Conservation (phyloP, 2,329 filamentous ascomycete species). For the Coniochaeta prunicola region DNA sequence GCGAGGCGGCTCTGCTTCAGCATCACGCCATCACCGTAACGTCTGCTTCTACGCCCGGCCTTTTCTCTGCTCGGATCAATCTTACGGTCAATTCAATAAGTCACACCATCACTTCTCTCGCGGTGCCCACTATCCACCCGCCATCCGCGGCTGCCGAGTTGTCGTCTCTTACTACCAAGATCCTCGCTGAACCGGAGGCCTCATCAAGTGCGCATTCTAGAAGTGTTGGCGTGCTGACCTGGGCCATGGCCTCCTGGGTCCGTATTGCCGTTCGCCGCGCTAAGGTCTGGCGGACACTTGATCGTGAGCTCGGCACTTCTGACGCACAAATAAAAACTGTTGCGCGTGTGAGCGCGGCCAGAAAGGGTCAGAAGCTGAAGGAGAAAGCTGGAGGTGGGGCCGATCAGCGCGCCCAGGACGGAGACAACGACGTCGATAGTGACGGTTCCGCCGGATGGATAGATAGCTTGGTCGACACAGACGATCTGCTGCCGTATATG, state of each 20-base stretch:
- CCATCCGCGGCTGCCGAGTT: conserved; percentile 54
- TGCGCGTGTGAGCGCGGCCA: conserved; percentile 17
- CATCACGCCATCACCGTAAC: conserved; percentile 48
- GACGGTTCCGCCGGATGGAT: conserved; percentile 3
- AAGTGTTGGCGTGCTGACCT: conserved; percentile 54
- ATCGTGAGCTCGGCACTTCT: conserved; percentile 34
- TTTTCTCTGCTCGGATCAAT: conserved; percentile 51
- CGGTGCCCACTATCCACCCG: conserved; percentile 48
- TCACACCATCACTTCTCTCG: conserved; percentile 42
- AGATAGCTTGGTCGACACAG: conserved; percentile 19
- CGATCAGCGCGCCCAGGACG: conserved; percentile 11
- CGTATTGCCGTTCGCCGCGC: conserved; percentile 54
- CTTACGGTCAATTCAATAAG: conserved; percentile 50
- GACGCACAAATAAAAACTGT: conserved; percentile 23
- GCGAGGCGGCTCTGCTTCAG: conserved; percentile 32
- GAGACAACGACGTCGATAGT: conserved; percentile 12
- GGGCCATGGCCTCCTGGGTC: conserved; percentile 64
- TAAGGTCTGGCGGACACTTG: conserved; percentile 52
- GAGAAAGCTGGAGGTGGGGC: conserved; percentile 5
- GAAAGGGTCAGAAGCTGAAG: conserved; percentile 9
- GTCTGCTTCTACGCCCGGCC: conserved; percentile 35
- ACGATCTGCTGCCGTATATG: conserved; percentile 45
- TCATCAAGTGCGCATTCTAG: conserved; percentile 36
- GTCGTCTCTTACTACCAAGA: conserved; percentile 39
- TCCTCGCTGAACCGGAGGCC: conserved; percentile 22